Conservation (phyloP, 2,329 filamentous ascomycete species). For the Nannizzia gypsea region DNA sequence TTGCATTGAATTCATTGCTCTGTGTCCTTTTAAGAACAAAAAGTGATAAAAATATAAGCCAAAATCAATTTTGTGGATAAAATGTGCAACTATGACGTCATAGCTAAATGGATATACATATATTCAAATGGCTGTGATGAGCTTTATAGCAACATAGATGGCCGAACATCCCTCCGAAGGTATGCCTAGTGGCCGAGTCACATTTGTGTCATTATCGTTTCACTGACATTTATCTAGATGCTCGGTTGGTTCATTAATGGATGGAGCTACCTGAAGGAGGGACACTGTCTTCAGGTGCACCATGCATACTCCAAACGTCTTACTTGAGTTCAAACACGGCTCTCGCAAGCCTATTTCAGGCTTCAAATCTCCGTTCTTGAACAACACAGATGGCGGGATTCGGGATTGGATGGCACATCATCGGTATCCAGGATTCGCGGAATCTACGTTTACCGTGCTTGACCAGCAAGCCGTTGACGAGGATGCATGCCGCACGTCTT, state of each 20-base stretch:
- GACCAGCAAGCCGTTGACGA: neutral
- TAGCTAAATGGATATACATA: too few species aligned
- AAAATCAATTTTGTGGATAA: too few species aligned
- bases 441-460: neutral
- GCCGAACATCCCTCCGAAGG: conserved; percentile 14
- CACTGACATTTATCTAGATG: neutral
- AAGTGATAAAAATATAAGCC: too few species aligned
- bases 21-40: too few species aligned
- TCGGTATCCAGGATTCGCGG: neutral
- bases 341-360: neutral
- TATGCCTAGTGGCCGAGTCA: neutral
- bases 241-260: neutral
- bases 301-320: neutral
- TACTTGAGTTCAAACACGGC: neutral
- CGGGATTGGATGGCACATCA: neutral
- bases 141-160: neutral
- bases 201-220: neutral
- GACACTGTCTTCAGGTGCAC: neutral
- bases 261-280: neutral
- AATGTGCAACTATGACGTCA: too few species aligned
- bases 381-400: neutral
- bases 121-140: neutral
- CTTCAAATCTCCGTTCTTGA: neutral
- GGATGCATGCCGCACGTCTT: neutral
- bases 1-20: too few species aligned